These are phyloP conservation scores for Ophiostoma ulmi DNA, from an alignment of 2,329 filamentous ascomycete species.

Conservation along the genomic window DNA sequence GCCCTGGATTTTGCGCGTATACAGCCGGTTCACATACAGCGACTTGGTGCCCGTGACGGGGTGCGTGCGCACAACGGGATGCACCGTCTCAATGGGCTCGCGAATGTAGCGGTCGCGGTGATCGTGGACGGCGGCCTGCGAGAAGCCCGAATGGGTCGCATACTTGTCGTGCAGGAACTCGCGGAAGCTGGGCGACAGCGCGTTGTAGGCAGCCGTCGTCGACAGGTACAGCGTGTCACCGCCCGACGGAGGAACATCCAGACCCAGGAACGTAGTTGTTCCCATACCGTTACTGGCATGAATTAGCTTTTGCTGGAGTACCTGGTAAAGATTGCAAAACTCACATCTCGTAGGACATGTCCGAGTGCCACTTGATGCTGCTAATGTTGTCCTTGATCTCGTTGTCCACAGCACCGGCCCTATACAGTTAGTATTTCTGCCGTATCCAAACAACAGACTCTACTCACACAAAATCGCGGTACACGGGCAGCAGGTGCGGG, in stretches of 20 bases:
- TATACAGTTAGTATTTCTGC: not conserved
- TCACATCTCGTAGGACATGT: conserved; percentile 29
- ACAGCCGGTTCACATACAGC: conserved; percentile 42
- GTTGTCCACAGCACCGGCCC: conserved; percentile 28
- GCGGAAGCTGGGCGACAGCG: conserved; percentile 26
- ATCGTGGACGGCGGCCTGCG: conserved; percentile 35
- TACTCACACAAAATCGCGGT: conserved; percentile 31
- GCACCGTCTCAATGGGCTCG: conserved; percentile 43
- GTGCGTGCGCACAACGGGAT: conserved; percentile 44
- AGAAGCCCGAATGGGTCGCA: conserved; percentile 27
- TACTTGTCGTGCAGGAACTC: conserved; percentile 27
- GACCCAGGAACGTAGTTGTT: conserved; percentile 29
- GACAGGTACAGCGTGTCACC: conserved; percentile 28
- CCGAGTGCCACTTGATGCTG: conserved; percentile 31
- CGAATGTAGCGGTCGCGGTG: conserved; percentile 29
- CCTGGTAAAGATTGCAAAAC: not conserved
- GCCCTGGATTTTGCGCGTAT: conserved; percentile 71
- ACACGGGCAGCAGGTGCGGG: conserved; percentile 39
- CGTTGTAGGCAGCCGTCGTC: conserved; percentile 29
- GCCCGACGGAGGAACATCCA: conserved; percentile 28
- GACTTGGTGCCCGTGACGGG: conserved; percentile 42
- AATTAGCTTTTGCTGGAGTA: not conserved
- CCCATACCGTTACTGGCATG: conserved; percentile 4
- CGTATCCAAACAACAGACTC: not conserved
- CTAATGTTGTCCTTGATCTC: conserved; percentile 30